Evolutionary conservation across 2,329 filamentous ascomycete genomes (phyloP).

Genomic region (Ramichloridium luteum): DNA sequence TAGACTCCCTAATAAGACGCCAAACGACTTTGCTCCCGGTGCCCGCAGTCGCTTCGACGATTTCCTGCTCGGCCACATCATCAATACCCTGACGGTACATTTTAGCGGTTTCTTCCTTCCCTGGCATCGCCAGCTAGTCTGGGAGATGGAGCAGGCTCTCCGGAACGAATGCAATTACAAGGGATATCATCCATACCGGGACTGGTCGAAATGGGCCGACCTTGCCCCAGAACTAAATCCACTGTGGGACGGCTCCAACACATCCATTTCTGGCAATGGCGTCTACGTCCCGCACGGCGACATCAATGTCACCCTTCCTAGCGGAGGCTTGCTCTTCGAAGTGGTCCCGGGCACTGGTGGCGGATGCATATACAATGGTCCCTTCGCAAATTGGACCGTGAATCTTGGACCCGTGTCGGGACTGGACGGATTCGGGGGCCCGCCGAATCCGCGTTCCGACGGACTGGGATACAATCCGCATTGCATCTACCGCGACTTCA

Average conservation of each 20-base stretch:
- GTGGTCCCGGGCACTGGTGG: constrained; percentile 39
- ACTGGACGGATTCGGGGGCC: neutral
- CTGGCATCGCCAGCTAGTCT: constrained; percentile 33
- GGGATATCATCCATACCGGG: constrained; percentile 26
- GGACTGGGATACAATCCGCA: constrained; percentile 15
- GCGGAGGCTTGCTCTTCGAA: constrained; percentile 8
- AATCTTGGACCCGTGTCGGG: constrained; percentile 19
- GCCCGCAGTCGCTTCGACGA: constrained; percentile 13
- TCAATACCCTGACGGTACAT: constrained; percentile 23
- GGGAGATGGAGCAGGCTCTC: constrained; percentile 34
- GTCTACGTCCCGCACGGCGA: neutral
- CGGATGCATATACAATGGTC: constrained; percentile 42
- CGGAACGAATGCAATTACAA: constrained; percentile 32
- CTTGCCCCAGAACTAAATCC: constrained; percentile 29
- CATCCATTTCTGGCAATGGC: constrained; percentile 35
- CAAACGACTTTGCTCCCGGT: constrained; percentile 17
- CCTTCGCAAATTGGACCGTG: constrained; percentile 35
- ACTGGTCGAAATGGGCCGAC: neutral
- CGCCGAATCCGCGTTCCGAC: constrained; percentile 21
- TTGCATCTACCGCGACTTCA: constrained; percentile 15
- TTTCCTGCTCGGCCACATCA: constrained; percentile 16
- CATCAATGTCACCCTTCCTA: constrained; percentile 1
- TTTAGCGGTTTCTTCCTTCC: constrained; percentile 24
- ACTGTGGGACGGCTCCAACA: constrained; percentile 25
- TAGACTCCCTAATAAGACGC: constrained; percentile 14